Conservation (phyloP, 306 rosid species). For the Trichosanthes truncata region DNA sequence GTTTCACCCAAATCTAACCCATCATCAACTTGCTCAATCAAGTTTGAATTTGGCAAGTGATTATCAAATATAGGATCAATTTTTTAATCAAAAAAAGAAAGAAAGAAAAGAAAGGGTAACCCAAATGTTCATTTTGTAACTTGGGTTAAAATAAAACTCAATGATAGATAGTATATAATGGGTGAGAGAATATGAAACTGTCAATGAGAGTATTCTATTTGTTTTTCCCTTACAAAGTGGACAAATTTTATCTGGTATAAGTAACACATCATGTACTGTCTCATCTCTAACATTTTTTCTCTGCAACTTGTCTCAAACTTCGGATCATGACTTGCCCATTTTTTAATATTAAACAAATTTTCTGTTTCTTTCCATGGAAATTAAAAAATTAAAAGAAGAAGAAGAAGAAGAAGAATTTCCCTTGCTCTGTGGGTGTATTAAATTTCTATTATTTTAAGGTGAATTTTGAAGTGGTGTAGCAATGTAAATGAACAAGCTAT, state of each 20-base stretch:
- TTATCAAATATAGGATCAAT: too few species aligned
- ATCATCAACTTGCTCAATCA: too few species aligned
- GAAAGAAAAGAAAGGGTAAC: neutral
- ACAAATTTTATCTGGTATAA: neutral
- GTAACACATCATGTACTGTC: constrained; percentile 4
- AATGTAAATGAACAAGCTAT: neutral
- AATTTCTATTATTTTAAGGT: too few species aligned
- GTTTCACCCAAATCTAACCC: too few species aligned
- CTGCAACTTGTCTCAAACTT: constrained; percentile 6
- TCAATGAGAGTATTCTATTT: neutral
- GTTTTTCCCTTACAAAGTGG: neutral
- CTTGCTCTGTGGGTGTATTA: too few species aligned
- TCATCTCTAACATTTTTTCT: neutral
- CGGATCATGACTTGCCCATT: constrained; percentile 5
- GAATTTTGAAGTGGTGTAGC: neutral
- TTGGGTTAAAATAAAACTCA: neutral
- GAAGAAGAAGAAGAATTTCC: neutral
- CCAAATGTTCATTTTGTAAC: neutral
- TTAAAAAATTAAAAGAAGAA: neutral
- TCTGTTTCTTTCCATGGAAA: neutral
- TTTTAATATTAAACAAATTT: neutral
- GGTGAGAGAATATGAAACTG: neutral
- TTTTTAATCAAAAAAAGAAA: too few species aligned
- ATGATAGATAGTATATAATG: neutral
- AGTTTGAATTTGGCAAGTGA: too few species aligned